Evolutionary conservation across 2,329 filamentous ascomycete species (phyloP).

Genomic region (Penicillium italicum): DNA sequence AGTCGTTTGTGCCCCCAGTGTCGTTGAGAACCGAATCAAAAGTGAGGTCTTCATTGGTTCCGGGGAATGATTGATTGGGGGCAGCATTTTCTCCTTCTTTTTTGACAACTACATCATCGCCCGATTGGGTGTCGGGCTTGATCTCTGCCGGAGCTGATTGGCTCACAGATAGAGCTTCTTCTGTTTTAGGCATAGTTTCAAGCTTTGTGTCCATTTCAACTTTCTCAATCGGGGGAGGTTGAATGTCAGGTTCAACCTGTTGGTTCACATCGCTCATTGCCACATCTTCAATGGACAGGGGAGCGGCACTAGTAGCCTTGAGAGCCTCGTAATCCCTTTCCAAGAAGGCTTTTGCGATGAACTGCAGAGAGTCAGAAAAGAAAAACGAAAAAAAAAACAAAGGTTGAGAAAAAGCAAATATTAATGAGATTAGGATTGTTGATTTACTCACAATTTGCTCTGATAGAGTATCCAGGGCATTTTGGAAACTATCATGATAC

Average conservation of each 20-base stretch:
- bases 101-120: slow-evolving; percentile 21
- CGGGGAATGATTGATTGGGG: slow-evolving; percentile 26
- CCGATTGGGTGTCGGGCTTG: slow-evolving; percentile 5
- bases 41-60: slow-evolving; percentile 35
- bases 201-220: slow-evolving; percentile 14
- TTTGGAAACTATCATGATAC: slow-evolving; percentile 40
- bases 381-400: background rate
- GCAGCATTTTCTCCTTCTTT: slow-evolving; percentile 20
- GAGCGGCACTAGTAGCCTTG: slow-evolving; percentile 30
- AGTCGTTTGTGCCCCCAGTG: slow-evolving; percentile 32
- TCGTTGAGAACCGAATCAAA: slow-evolving; percentile 43
- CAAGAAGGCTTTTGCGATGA: slow-evolving; percentile 43
- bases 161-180: slow-evolving; percentile 9
- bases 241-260: slow-evolving; percentile 14
- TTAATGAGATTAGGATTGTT: background rate
- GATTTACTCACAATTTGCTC: slow-evolving; percentile 41
- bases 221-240: slow-evolving; percentile 18
- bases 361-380: slow-evolving; percentile 27
- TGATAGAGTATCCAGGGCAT: slow-evolving; percentile 39
- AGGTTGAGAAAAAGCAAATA: background rate
- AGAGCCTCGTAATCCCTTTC: slow-evolving; percentile 42
- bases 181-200: slow-evolving; percentile 17
- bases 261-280: slow-evolving; percentile 27
- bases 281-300: slow-evolving; percentile 29
- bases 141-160: slow-evolving; percentile 15